Evolutionary conservation across 1,284 basidiomycete species (phyloP).

Genomic region (Rhodotorula sp.): DNA sequence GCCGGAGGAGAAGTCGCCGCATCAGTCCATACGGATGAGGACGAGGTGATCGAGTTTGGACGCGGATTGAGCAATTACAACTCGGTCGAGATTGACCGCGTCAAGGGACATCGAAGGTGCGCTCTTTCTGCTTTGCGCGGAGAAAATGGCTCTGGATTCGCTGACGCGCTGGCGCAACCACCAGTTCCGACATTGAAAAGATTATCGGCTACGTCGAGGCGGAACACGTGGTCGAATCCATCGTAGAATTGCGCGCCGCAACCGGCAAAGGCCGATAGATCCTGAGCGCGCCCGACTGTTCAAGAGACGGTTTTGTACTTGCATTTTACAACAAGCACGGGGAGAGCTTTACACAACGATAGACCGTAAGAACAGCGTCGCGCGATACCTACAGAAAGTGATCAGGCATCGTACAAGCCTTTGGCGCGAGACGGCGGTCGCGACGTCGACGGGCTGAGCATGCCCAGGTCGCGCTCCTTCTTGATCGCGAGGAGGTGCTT

Average conservation of each 20-base stretch:
- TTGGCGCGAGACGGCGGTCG: conserved; percentile 14
- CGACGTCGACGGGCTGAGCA: conserved; percentile 16
- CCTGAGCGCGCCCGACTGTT: no score
- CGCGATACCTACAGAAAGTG: no score
- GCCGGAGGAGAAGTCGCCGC: conserved; percentile 4
- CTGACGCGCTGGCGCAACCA: not conserved
- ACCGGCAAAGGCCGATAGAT: conserved; percentile 1
- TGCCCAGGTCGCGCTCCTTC: conserved; percentile 27
- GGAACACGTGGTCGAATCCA: conserved; percentile 93
- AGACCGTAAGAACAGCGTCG: no score
- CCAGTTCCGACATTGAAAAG: conserved; percentile 74
- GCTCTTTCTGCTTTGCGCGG: not conserved
- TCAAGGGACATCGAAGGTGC: conserved; percentile 76
- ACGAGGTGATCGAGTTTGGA: conserved; percentile 85
- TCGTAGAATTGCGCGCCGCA: conserved; percentile 54
- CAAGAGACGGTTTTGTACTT: not conserved
- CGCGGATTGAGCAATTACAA: conserved; percentile 95
- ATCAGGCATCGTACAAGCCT: conserved; percentile 14
- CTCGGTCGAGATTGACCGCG: conserved; percentile 80
- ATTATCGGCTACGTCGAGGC: conserved; percentile 90
- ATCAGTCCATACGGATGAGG: conserved; percentile 55
- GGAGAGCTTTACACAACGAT: no score
- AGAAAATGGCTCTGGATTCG: not conserved
- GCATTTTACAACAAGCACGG: not conserved
- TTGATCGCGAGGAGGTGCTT: conserved; percentile 10